Evolutionary conservation across 345 rosid genomes (phyloP).

Genomic region (Hirschfeldia incana): DNA sequence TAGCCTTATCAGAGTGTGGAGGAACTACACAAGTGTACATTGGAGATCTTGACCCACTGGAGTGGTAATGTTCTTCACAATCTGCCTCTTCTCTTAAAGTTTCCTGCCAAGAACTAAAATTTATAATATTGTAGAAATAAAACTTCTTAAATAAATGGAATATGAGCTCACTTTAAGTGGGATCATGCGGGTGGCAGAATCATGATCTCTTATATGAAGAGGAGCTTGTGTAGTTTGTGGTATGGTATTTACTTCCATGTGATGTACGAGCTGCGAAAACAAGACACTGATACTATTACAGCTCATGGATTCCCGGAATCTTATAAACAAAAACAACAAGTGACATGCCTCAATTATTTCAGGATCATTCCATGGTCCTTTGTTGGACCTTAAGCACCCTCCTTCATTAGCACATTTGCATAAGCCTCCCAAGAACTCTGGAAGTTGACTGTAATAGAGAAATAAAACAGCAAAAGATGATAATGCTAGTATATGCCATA

Average conservation of each 20-base stretch:
- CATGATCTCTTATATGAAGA: constrained; percentile 41
- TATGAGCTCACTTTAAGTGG: constrained; percentile 47
- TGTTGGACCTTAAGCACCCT: constrained; percentile 88
- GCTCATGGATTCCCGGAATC: constrained; percentile 27
- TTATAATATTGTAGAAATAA: constrained; percentile 7
- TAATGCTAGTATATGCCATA: not conserved
- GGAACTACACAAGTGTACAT: constrained; percentile 44
- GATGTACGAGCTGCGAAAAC: constrained; percentile 56
- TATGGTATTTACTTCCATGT: constrained; percentile 52
- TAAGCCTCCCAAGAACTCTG: constrained; percentile 90
- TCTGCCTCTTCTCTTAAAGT: constrained; percentile 58
- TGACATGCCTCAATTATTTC: constrained; percentile 68
- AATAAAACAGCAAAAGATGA: not conserved
- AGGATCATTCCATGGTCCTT: constrained; percentile 97
- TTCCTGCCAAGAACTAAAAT: constrained; percentile 43
- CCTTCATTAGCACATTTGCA: constrained; percentile 76
- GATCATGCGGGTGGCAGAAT: constrained; percentile 43
- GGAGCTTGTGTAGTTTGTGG: constrained; percentile 49
- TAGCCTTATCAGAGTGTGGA: constrained; percentile 57
- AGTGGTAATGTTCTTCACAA: constrained; percentile 55
- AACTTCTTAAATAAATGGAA: not conserved
- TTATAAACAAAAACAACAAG: constrained; percentile 4
- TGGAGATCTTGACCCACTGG: constrained; percentile 48
- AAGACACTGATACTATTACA: not conserved
- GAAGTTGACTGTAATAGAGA: constrained; percentile 70